Conservation (phyloP, 208 protist genomes). For the Crithidia acanthocephali region DNA sequence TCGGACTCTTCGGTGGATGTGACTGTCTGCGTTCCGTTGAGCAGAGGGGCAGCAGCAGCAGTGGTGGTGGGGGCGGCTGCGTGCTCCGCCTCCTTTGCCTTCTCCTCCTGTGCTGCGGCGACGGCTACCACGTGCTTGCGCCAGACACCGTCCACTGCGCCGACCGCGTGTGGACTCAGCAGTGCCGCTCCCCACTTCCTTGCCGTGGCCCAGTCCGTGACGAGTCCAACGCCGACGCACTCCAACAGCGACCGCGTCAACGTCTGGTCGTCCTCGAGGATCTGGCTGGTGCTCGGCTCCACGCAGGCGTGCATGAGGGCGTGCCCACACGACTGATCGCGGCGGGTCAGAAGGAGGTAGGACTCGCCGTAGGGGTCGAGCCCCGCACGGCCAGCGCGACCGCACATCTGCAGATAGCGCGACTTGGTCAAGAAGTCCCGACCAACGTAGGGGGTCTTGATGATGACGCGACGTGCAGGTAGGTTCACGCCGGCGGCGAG, state of each 20-base stretch:
- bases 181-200: slow-evolving; percentile 51
- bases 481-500: slow-evolving; percentile 94
- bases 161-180: slow-evolving; percentile 50
- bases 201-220: slow-evolving; percentile 46
- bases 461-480: slow-evolving; percentile 89
- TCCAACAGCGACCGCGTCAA: slow-evolving; percentile 76
- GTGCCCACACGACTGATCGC: slow-evolving; percentile 48
- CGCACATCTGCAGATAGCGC: slow-evolving; percentile 86
- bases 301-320: slow-evolving; percentile 54
- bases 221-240: slow-evolving; percentile 77
- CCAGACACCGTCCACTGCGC: slow-evolving; percentile 49
- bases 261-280: slow-evolving; percentile 44
- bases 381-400: slow-evolving; percentile 82
- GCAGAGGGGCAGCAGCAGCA: neutral
- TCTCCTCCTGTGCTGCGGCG: neutral
- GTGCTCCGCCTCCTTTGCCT: neutral
- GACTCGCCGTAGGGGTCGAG: slow-evolving; percentile 86
- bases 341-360: slow-evolving; percentile 63
- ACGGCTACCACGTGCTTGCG: neutral
- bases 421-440: slow-evolving; percentile 69
- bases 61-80: neutral
- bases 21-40: neutral
- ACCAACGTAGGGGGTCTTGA: slow-evolving; percentile 80
- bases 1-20: slow-evolving; percentile 12
- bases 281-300: slow-evolving; percentile 55